Percentiles rank a stretch among this genome's conserved stretches.
Evolutionary conservation across 2,329 filamentous ascomycete species (phyloP).

Genomic region (Clonostachys chloroleuca): DNA sequence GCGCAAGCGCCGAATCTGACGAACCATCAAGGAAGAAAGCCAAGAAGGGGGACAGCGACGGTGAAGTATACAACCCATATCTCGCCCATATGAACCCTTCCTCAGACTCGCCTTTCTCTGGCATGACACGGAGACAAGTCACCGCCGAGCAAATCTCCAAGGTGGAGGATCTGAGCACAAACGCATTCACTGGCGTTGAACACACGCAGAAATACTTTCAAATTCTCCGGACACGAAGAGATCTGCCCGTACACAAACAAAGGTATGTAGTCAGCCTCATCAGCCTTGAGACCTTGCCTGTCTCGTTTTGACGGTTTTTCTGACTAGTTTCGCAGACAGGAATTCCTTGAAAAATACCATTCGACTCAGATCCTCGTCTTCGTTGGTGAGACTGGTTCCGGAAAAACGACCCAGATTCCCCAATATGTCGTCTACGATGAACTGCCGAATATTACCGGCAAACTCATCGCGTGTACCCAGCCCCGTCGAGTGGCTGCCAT

Average conservation of each 20-base stretch:
- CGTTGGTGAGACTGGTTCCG: constrained; percentile 97
- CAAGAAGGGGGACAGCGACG: constrained; percentile 23
- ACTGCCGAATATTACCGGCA: constrained; percentile 77
- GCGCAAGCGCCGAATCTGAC: constrained; percentile 37
- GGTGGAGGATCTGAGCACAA: constrained; percentile 76
- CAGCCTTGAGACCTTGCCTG: neutral
- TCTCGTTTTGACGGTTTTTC: neutral
- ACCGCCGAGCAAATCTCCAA: constrained; percentile 69
- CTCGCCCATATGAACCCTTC: constrained; percentile 69
- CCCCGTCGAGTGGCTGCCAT: constrained; percentile 96
- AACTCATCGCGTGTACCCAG: constrained; percentile 96
- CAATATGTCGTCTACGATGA: constrained; percentile 98
- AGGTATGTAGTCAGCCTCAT: constrained; percentile 44
- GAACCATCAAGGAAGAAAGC: constrained; percentile 36
- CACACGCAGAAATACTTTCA: constrained; percentile 84
- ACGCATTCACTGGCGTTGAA: constrained; percentile 76
- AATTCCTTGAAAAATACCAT: constrained; percentile 92
- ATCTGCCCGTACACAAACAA: constrained; percentile 89
- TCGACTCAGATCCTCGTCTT: constrained; percentile 95
- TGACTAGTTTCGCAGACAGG: constrained; percentile 51
- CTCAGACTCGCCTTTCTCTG: constrained; percentile 49
- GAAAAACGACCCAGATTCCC: constrained; percentile 98
- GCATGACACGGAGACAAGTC: constrained; percentile 73
- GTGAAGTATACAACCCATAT: constrained; percentile 68
- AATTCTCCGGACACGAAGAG: constrained; percentile 78